Percentiles rank a stretch among this genome's conserved stretches.
Evolutionary conservation across 2,329 filamentous ascomycete genomes (phyloP).

Genomic region (Tolypocladium sp.): DNA sequence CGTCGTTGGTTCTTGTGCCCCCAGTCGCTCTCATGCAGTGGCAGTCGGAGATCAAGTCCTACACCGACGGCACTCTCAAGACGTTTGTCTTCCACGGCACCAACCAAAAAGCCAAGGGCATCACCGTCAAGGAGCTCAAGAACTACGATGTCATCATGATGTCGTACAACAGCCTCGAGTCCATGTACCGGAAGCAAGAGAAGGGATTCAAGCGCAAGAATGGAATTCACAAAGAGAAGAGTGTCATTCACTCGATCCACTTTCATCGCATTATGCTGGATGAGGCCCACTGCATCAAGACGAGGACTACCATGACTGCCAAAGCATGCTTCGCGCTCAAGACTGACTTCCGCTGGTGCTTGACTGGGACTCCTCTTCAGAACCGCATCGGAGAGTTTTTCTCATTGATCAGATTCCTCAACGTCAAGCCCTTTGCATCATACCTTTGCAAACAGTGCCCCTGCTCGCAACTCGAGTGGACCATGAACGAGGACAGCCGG

Average conservation of each 20-base stretch:
- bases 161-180: constrained; percentile 88
- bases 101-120: constrained; percentile 70
- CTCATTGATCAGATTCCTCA: constrained; percentile 84
- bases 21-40: constrained; percentile 95
- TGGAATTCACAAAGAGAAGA: constrained; percentile 70
- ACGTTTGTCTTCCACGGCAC: constrained; percentile 87
- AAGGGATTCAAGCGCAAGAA: constrained; percentile 81
- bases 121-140: constrained; percentile 66
- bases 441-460: constrained; percentile 87
- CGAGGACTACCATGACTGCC: constrained; percentile 80
- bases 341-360: constrained; percentile 86
- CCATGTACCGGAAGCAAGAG: constrained; percentile 82
- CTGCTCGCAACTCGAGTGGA: constrained; percentile 80
- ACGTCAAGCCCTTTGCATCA: constrained; percentile 79
- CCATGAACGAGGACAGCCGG: constrained; percentile 59
- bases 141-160: constrained; percentile 93
- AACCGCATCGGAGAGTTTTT: constrained; percentile 98
- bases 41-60: constrained; percentile 69
- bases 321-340: constrained; percentile 91
- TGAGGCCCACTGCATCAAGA: constrained; percentile 92
- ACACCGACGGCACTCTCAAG: constrained; percentile 83
- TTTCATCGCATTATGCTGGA: constrained; percentile 92
- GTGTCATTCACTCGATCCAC: constrained; percentile 71
- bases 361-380: constrained; percentile 90
- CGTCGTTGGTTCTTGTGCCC: constrained; percentile 81